Percentiles rank a stretch among this genome's conserved stretches.
Conservation (phyloP, 2,329 filamentous ascomycete species). For the Bipolaris gigantea region DNA sequence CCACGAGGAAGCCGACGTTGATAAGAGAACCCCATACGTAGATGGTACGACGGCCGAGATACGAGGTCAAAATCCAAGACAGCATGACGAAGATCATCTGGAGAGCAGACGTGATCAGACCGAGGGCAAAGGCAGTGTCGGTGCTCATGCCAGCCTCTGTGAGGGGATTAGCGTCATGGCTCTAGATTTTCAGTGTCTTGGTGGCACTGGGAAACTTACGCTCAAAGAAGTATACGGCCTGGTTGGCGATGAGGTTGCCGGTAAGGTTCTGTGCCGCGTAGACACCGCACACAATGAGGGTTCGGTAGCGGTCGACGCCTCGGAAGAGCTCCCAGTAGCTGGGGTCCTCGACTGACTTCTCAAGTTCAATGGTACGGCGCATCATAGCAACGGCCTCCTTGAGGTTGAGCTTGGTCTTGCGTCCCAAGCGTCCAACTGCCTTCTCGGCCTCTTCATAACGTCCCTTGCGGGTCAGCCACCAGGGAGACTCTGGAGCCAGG, state of each 20-base stretch:
- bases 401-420: constrained; percentile 45
- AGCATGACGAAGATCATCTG: constrained; percentile 65
- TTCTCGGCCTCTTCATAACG: constrained; percentile 48
- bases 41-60: constrained; percentile 65
- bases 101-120: constrained; percentile 66
- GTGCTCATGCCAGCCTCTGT: constrained; percentile 58
- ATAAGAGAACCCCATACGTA: constrained; percentile 63
- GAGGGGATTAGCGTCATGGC: background rate
- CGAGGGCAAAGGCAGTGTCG: constrained; percentile 62
- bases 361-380: constrained; percentile 60
- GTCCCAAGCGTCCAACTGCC: constrained; percentile 56
- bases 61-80: constrained; percentile 68
- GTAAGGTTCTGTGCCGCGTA: constrained; percentile 64
- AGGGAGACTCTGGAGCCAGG: constrained; percentile 58
- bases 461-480: constrained; percentile 53
- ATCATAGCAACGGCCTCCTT: constrained; percentile 60
- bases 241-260: constrained; percentile 65
- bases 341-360: constrained; percentile 53
- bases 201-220: constrained; percentile 22
- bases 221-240: constrained; percentile 64
- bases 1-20: constrained; percentile 58
- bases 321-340: constrained; percentile 57
- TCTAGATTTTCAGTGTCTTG: no score
- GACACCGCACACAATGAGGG: constrained; percentile 59
- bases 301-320: constrained; percentile 58